Base-by-base conservation (phyloP, 306 rosid genomes). In the Corylus americana region DNA sequence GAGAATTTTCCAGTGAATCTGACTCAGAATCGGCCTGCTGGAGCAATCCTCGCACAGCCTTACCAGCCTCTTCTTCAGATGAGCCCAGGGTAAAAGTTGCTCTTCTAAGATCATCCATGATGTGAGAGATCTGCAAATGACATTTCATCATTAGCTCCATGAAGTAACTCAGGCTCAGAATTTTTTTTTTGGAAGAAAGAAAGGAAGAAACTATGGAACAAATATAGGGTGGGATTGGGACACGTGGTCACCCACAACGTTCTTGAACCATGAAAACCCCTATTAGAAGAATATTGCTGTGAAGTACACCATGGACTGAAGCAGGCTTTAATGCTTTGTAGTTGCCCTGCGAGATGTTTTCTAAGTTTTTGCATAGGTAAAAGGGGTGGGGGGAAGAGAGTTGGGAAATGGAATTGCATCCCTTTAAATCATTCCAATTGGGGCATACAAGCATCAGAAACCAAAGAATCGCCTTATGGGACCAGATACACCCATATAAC, bases 61-160 rank as follows among this genome's bases (percentile, higher is more conserved):
- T 88, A 82, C 97, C 94, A 59, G 92, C 90, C 82, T 83, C 97
- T 83, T 82, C 97, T 76, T 89, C 98, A 63, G 79, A 84, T 74
- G 92, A 78, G 74, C 92, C 87, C 37, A 92, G 82, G 77, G 63
- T 76, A 84, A 91, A 88, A 37, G 88, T 82, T 51, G 84, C 86
- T 63, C 77, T 69, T 61, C 83, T 80, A 80, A 92, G 92, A 86
- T 89, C 90, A 71, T 86, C 88, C 71, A 87, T 69, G 77, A 91
- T 80, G 78, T 82, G 88, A 85, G 94, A 90, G 83, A 94, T 88
- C 97, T 94, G 94, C 80, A 89, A 63, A 75, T 44, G 55, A 81
- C 62, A 81, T 54, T 70, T 74, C 80, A 87, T 77, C 47, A 79
- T 75, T 80, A 83, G 61, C 63, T 45, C 48, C 74, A 82, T 44